Conservation (phyloP, 257 asterid genomes). For the Cynanchum wilfordii region DNA sequence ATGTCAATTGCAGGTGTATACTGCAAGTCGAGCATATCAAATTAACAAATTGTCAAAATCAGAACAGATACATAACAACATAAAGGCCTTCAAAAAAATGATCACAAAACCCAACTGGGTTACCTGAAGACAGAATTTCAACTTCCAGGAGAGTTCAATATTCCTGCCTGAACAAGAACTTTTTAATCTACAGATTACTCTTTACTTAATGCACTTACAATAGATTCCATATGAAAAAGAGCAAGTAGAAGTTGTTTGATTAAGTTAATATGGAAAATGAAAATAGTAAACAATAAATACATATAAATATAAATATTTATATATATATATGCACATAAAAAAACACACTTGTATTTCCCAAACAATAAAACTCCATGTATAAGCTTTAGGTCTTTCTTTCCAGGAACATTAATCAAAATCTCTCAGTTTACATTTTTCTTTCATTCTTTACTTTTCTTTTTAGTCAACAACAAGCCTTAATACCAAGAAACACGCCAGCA, state of each 20-base stretch:
- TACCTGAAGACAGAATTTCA: slow-evolving; percentile 77
- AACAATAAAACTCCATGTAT: neutral
- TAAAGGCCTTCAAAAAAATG: slow-evolving; percentile 30
- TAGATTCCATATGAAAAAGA: slow-evolving; percentile 3
- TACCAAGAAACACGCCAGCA: neutral
- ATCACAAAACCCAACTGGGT: slow-evolving; percentile 49
- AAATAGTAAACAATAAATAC: too few species aligned
- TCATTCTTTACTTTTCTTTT: too few species aligned
- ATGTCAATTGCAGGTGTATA: slow-evolving; percentile 94
- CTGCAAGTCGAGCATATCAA: slow-evolving; percentile 40
- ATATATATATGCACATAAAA: too few species aligned
- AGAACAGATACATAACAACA: slow-evolving; percentile 6
- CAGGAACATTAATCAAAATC: neutral
- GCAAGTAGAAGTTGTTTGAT: neutral
- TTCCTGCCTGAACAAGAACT: slow-evolving; percentile 90
- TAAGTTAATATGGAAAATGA: neutral
- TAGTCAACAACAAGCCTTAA: neutral
- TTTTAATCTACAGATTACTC: slow-evolving; percentile 71
- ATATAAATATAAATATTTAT: too few species aligned
- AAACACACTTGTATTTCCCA: too few species aligned
- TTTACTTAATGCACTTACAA: slow-evolving; percentile 39
- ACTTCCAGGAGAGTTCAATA: slow-evolving; percentile 84
- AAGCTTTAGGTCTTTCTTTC: neutral
- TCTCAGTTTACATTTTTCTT: neutral
- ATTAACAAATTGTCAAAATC: slow-evolving; percentile 24